A percentile compares a stretch with the other conserved stretches of the same genome.
Conservation (phyloP, 331 rosid genomes). For the Malus hybrid region DNA sequence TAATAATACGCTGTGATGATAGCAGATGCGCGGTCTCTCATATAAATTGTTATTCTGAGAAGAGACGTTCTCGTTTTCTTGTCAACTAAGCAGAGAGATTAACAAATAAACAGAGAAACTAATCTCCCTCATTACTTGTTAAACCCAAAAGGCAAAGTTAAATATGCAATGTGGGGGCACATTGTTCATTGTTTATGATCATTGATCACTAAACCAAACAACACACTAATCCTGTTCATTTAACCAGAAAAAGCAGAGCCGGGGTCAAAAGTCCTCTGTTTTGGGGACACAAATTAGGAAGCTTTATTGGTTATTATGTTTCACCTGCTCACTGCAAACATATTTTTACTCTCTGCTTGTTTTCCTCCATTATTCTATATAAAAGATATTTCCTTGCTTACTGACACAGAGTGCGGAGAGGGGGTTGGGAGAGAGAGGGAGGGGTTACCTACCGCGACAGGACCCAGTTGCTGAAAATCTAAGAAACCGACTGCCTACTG, state of each 20-base stretch:
- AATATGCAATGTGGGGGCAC: neutral
- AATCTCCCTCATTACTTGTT: neutral
- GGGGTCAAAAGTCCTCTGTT: neutral
- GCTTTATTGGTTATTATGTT: neutral
- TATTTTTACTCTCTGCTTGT: neutral
- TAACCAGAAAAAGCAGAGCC: neutral
- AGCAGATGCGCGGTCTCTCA: too few species aligned
- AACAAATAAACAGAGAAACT: neutral
- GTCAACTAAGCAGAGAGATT: neutral
- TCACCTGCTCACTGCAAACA: conserved; percentile 16
- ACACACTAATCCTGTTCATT: neutral
- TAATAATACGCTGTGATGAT: too few species aligned
- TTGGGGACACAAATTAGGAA: neutral
- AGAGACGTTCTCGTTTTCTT: too few species aligned
- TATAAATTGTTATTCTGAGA: too few species aligned
- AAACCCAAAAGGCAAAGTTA: neutral
- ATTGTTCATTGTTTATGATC: neutral
- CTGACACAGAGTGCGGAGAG: conserved; percentile 8
- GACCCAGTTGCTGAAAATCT: conserved; percentile 18
- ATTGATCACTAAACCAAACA: neutral
- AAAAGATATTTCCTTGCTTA: neutral
- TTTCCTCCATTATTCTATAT: neutral
- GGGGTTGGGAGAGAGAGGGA: neutral
- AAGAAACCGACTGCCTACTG: conserved; percentile 12
- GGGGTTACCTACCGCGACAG: conserved; percentile 33